Conservation (phyloP, 768 basidiomycete genomes). For the Daedaleopsis sinensis region DNA sequence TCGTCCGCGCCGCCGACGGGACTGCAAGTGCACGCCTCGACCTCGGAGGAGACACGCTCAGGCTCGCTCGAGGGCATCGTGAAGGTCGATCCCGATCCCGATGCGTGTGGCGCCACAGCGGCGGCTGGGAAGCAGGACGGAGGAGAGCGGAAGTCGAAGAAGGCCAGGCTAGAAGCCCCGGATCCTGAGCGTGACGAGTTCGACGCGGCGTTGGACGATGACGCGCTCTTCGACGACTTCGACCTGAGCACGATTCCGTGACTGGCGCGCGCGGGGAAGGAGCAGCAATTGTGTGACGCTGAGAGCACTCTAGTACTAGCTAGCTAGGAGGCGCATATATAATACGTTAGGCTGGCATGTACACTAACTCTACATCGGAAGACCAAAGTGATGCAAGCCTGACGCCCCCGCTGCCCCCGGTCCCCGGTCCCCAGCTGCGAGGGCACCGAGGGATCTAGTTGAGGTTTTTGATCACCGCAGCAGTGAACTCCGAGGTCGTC, state of each 20-base stretch:
- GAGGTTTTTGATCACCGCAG: conserved; percentile 85
- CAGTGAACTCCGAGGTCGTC: conserved; percentile 94
- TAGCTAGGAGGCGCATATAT: conserved; percentile 13
- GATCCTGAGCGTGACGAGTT: conserved; percentile 47
- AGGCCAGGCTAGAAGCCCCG: conserved; percentile 19
- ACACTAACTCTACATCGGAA: conserved; percentile 27
- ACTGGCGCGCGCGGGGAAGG: not conserved
- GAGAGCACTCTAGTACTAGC: conserved; percentile 13
- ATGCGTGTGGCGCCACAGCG: conserved; percentile 21
- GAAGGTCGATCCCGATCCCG: conserved; percentile 8
- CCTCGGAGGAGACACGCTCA: conserved; percentile 11
- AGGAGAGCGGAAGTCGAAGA: conserved; percentile 44
- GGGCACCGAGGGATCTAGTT: conserved; percentile 30
- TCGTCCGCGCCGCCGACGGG: too few relatives aligned
- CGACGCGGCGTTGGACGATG: conserved; percentile 52
- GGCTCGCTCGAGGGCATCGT: conserved; percentile 17
- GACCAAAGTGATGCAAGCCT: conserved; percentile 15
- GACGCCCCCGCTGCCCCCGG: conserved; percentile 11
- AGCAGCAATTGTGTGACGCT: not conserved
- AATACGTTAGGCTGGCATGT: conserved; percentile 22
- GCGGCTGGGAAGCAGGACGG: conserved; percentile 23
- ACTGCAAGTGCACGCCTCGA: too few relatives aligned
- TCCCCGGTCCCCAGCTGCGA: conserved; percentile 3
- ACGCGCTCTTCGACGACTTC: conserved; percentile 49
- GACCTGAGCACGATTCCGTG: conserved; percentile 33